phyloP scores from a whole-genome alignment of 225 moss, liverwort and hornwort species.

The Asterella californica region DNA sequence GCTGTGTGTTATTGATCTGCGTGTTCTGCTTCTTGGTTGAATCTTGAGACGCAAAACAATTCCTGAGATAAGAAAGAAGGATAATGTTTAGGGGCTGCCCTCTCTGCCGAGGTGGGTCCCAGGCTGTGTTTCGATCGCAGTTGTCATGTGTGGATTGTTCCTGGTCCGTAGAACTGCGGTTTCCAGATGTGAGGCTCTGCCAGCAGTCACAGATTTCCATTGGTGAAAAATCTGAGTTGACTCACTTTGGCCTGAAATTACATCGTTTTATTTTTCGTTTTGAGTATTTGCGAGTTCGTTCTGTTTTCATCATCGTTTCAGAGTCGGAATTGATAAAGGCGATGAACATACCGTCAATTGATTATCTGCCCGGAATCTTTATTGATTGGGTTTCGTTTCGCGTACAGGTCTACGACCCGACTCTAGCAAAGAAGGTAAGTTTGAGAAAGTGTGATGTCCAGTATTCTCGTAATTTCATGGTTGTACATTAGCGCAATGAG shows the following conservation, averaged over 20 bases:
- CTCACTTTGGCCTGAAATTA: not conserved
- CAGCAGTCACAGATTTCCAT: not conserved
- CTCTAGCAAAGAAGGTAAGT: conserved; percentile 45
- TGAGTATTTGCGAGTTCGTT: not conserved
- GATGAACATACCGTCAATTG: not conserved
- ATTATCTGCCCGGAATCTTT: not conserved
- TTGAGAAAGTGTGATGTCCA: not conserved
- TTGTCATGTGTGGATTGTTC: not conserved
- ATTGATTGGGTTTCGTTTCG: conserved; percentile 17
- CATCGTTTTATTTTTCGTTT: not conserved
- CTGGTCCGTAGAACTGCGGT: not conserved
- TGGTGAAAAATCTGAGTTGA: not conserved
- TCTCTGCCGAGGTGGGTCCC: not conserved
- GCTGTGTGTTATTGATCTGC: not conserved
- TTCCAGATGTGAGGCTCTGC: not conserved
- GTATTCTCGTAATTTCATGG: not conserved
- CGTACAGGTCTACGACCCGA: conserved; percentile 47
- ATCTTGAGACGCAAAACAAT: not conserved
- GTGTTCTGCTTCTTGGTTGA: not conserved
- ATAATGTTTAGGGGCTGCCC: not conserved
- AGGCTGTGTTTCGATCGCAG: not conserved
- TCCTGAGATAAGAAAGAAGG: not conserved
- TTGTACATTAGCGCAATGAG: not conserved
- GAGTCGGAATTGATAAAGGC: not conserved
- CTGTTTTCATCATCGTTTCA: not conserved